These are phyloP conservation scores for Vigna hirtella DNA, from an alignment of 306 rosid genomes.

Conservation along the genomic window DNA sequence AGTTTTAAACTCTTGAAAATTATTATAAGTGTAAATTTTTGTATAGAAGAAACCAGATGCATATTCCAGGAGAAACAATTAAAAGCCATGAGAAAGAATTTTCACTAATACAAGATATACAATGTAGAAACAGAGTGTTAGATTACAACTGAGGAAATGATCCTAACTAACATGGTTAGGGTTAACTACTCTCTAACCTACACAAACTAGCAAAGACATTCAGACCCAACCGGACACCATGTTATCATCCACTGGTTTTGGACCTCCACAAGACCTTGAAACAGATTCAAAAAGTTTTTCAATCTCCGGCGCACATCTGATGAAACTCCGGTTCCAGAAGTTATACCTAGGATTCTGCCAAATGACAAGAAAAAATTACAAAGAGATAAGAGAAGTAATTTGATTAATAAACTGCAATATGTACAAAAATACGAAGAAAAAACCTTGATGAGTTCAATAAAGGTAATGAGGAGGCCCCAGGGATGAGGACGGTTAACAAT, in stretches of 20 bases:
- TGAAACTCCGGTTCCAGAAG: slow-evolving; percentile 93
- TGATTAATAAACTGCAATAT: background rate
- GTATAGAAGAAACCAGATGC: no score
- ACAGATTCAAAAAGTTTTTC: slow-evolving; percentile 97
- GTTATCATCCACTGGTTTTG: slow-evolving; percentile 90
- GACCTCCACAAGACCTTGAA: slow-evolving; percentile 96
- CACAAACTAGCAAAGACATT: slow-evolving; percentile 30
- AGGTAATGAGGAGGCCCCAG: slow-evolving; percentile 98
- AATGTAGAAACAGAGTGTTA: slow-evolving; percentile 1
- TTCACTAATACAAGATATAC: slow-evolving; percentile 11
- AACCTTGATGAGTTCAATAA: slow-evolving; percentile 95
- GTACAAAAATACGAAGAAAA: background rate
- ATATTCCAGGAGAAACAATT: no score
- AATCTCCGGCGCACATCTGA: slow-evolving; percentile 96
- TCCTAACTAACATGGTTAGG: slow-evolving; percentile 5
- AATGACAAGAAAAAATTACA: slow-evolving; percentile 7
- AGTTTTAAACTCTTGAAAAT: no score
- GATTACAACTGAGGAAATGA: background rate
- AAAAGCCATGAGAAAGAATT: background rate
- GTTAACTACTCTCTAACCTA: slow-evolving; percentile 18
- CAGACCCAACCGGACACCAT: slow-evolving; percentile 90
- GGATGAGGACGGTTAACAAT: slow-evolving; percentile 99
- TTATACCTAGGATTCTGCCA: slow-evolving; percentile 89
- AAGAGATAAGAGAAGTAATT: no score
- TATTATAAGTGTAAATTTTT: no score